These are phyloP conservation scores for Cubamyces sp. DNA, from an alignment of 768 basidiomycete genomes.

Conservation along the genomic window DNA sequence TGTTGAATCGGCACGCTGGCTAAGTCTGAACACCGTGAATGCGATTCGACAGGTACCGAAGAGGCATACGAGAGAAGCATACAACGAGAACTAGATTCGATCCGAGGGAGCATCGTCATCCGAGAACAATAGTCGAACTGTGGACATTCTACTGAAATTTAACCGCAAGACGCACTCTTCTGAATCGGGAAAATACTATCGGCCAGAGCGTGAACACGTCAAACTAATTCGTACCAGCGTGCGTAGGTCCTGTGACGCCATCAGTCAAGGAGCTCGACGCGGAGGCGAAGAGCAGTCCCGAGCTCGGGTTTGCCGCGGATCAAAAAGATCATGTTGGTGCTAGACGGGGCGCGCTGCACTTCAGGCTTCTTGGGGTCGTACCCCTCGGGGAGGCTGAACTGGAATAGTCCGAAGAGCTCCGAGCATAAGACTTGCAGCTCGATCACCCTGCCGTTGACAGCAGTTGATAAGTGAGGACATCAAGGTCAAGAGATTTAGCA, in stretches of 20 bases:
- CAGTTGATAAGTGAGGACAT: not conserved
- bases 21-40: too few relatives aligned
- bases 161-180: too few relatives aligned
- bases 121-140: too few relatives aligned
- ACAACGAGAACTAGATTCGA: too few relatives aligned
- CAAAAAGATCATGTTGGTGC: slow-evolving; percentile 36
- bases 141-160: too few relatives aligned
- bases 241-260: not conserved
- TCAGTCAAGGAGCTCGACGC: slow-evolving; percentile 21
- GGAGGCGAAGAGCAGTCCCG: slow-evolving; percentile 37
- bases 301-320: slow-evolving; percentile 32
- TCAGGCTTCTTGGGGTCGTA: slow-evolving; percentile 24
- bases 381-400: slow-evolving; percentile 33
- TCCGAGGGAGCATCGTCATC: too few relatives aligned
- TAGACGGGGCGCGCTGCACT: slow-evolving; percentile 34
- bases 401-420: slow-evolving; percentile 40
- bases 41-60: too few relatives aligned
- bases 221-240: not conserved
- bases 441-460: slow-evolving; percentile 18
- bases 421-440: slow-evolving; percentile 38
- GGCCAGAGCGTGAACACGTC: not conserved
- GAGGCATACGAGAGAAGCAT: too few relatives aligned
- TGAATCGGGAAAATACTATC: too few relatives aligned
- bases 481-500: not conserved
- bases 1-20: too few relatives aligned